Evolutionary conservation across 768 basidiomycete genomes (phyloP).

Genomic region (Panus rudis): DNA sequence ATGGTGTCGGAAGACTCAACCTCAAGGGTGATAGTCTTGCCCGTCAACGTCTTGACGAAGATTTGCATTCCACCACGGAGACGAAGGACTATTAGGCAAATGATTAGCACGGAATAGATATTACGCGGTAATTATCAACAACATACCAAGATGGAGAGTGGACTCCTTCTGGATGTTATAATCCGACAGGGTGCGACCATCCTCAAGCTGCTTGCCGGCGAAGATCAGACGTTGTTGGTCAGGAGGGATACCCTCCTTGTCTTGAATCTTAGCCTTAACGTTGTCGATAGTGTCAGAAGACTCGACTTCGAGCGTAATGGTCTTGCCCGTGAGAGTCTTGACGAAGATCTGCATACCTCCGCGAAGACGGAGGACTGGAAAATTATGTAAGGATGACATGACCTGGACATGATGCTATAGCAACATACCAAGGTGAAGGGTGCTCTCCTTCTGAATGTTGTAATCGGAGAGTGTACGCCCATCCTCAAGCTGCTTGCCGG

Average conservation of each 20-base stretch:
- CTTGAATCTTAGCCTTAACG: constrained; percentile 75
- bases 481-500: constrained; percentile 50
- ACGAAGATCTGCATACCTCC: constrained; percentile 91
- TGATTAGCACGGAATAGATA: too few species aligned
- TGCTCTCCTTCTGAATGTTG: constrained; percentile 87
- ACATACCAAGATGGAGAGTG: constrained; percentile 24
- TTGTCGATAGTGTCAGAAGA: constrained; percentile 91
- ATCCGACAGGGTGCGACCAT: constrained; percentile 36
- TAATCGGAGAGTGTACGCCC: constrained; percentile 48
- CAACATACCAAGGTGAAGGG: constrained; percentile 50
- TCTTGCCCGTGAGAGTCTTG: constrained; percentile 83
- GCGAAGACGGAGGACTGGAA: constrained; percentile 68
- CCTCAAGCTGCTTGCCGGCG: constrained; percentile 62
- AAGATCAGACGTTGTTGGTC: constrained; percentile 89
- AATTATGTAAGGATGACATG: constrained; percentile 1
- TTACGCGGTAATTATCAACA: too few species aligned
- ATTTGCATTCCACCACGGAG: constrained; percentile 34
- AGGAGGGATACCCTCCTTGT: constrained; percentile 77
- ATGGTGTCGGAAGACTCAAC: constrained; percentile 33
- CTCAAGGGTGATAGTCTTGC: constrained; percentile 53
- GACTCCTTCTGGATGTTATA: constrained; percentile 28
- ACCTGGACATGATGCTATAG: not conserved
- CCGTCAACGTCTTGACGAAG: constrained; percentile 44
- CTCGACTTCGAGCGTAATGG: constrained; percentile 88
- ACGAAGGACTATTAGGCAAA: constrained; percentile 31